Conservation (phyloP, 2,329 filamentous ascomycete species). For the Tolypocladium amazonense region DNA sequence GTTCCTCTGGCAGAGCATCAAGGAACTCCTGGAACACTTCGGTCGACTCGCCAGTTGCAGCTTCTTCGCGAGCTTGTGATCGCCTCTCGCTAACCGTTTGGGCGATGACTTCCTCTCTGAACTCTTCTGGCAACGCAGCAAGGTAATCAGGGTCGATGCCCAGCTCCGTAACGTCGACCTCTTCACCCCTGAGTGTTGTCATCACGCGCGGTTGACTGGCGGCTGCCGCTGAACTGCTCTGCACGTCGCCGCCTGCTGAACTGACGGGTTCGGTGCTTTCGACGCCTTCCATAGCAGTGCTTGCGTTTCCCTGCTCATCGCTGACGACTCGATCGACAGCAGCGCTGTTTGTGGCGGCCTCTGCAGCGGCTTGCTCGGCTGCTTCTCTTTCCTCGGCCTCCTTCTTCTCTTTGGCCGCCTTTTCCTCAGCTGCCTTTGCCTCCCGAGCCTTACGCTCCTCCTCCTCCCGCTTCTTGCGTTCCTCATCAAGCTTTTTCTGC, state of each 20-base stretch:
- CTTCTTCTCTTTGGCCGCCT: constrained; percentile 52
- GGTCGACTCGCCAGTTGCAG: constrained; percentile 60
- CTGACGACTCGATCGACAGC: constrained; percentile 1
- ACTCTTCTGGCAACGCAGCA: constrained; percentile 92
- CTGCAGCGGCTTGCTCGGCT: constrained; percentile 44
- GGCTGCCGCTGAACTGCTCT: constrained; percentile 3
- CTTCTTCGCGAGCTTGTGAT: constrained; percentile 61
- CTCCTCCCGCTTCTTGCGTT: constrained; percentile 51
- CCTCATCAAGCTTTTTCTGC: constrained; percentile 40
- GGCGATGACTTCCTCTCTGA: constrained; percentile 91
- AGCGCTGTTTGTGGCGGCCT: constrained; percentile 32
- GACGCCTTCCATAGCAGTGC: constrained; percentile 65
- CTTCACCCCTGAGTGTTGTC: constrained; percentile 74
- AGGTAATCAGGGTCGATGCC: constrained; percentile 93
- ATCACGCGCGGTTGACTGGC: constrained; percentile 47
- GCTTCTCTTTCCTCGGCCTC: constrained; percentile 61
- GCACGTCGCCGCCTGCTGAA: constrained; percentile 16
- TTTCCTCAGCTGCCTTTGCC: constrained; percentile 62
- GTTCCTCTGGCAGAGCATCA: constrained; percentile 80
- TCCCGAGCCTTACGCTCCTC: constrained; percentile 57
- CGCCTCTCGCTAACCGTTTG: constrained; percentile 77
- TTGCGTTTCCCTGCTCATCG: constrained; percentile 9
- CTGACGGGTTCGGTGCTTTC: constrained; percentile 38
- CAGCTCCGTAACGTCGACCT: constrained; percentile 86
- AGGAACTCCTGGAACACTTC: constrained; percentile 91